These are phyloP conservation scores for Fomitiporia mediterranea DNA, from an alignment of 1,284 basidiomycete genomes.

Conservation along the genomic window DNA sequence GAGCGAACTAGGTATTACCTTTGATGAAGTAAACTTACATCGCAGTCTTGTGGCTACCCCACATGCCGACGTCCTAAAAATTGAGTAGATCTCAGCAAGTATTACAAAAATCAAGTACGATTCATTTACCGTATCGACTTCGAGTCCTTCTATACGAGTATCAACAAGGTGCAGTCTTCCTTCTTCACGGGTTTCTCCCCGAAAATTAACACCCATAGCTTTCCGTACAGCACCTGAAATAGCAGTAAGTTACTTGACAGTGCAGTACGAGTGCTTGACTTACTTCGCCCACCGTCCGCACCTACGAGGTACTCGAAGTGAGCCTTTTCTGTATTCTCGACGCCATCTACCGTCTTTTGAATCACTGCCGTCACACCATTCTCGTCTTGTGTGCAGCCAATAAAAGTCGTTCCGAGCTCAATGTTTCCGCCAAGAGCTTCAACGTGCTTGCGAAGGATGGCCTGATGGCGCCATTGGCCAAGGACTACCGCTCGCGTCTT, in stretches of 20 bases:
- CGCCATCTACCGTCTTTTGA: not conserved
- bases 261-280: not conserved
- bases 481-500: too few relatives aligned
- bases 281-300: slow-evolving; percentile 36
- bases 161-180: slow-evolving; percentile 36
- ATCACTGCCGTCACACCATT: slow-evolving; percentile 8
- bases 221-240: slow-evolving; percentile 32
- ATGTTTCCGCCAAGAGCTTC: slow-evolving; percentile 12
- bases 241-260: not conserved
- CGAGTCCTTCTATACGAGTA: slow-evolving; percentile 33
- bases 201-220: slow-evolving; percentile 38
- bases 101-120: not conserved
- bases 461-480: slow-evolving; percentile 16
- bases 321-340: not conserved
- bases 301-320: slow-evolving; percentile 29
- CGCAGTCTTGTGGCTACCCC: too few relatives aligned
- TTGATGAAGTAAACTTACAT: not conserved
- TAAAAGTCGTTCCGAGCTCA: slow-evolving; percentile 14
- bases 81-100: not conserved
- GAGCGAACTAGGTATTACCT: not conserved
- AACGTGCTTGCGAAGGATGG: slow-evolving; percentile 18
- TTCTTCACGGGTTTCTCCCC: slow-evolving; percentile 39
- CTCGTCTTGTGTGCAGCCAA: slow-evolving; percentile 9
- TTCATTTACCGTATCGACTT: slow-evolving; percentile 21
- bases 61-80: not conserved